These are phyloP conservation scores for Paraleonurus japonicus DNA, from an alignment of 257 asterid genomes.

Conservation along the genomic window DNA sequence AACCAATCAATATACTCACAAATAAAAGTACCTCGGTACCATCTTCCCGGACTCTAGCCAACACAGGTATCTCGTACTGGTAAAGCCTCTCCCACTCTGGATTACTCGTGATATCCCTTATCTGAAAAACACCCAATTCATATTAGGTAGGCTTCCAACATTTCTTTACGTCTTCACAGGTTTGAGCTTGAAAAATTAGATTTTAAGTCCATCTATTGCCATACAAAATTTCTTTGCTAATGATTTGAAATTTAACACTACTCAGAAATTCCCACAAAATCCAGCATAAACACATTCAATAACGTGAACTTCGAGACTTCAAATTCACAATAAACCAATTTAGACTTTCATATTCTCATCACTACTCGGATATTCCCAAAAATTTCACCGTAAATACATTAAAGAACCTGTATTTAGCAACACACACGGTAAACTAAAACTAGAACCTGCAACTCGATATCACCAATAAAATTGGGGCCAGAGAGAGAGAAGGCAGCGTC, in stretches of 20 bases:
- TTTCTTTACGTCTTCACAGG: not conserved
- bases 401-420: not conserved
- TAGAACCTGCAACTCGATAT: slow-evolving; percentile 63
- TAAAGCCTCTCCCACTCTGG: slow-evolving; percentile 89
- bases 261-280: not conserved
- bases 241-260: not conserved
- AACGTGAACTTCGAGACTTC: not conserved
- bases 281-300: slow-evolving; percentile 1
- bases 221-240: not conserved
- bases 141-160: not conserved
- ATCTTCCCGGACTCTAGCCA: slow-evolving; percentile 70
- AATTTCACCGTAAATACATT: not conserved
- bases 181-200: slow-evolving; percentile 20
- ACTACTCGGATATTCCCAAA: not conserved
- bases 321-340: not conserved
- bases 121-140: slow-evolving; percentile 31
- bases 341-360: not conserved
- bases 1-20: slow-evolving; percentile 7
- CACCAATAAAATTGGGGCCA: slow-evolving; percentile 44
- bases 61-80: slow-evolving; percentile 94
- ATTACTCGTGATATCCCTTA: slow-evolving; percentile 79
- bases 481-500: slow-evolving; percentile 67
- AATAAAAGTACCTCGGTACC: slow-evolving; percentile 65
- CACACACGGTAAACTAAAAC: not conserved
- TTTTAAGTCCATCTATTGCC: not conserved